Evolutionary conservation across 306 rosid genomes (phyloP).

Genomic region (Acacia acuminata): DNA sequence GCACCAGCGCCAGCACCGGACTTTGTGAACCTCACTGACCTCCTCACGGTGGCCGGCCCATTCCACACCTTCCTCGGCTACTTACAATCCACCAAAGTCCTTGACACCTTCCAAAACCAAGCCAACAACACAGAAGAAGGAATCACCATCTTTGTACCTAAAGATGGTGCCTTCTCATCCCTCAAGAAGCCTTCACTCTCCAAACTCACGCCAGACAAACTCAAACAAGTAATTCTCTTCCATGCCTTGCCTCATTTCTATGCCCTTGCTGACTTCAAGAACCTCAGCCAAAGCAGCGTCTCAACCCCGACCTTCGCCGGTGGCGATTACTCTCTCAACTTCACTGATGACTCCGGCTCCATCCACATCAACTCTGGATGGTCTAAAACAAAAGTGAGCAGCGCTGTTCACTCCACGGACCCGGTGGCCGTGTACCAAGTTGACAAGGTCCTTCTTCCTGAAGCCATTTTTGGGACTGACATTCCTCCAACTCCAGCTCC

Average conservation of each 20-base stretch:
- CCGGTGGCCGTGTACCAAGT: constrained; percentile 86
- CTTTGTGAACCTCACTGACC: constrained; percentile 70
- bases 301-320: constrained; percentile 82
- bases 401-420: constrained; percentile 82
- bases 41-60: constrained; percentile 87
- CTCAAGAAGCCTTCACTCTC: constrained; percentile 63
- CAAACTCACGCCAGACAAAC: constrained; percentile 66
- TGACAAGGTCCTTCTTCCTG: constrained; percentile 80
- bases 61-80: constrained; percentile 76
- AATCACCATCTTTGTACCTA: constrained; percentile 84
- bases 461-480: constrained; percentile 84
- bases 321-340: constrained; percentile 69
- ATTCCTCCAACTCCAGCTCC: constrained; percentile 87
- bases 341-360: constrained; percentile 74
- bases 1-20: constrained; percentile 88
- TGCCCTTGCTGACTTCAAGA: constrained; percentile 71
- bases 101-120: constrained; percentile 89
- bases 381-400: constrained; percentile 75
- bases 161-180: constrained; percentile 64
- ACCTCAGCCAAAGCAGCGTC: constrained; percentile 51
- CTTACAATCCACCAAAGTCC: constrained; percentile 80
- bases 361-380: constrained; percentile 71
- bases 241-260: constrained; percentile 90
- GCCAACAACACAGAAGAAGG: constrained; percentile 95
- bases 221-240: constrained; percentile 74